phyloP scores from a whole-genome alignment of 192 early-diverging fungal genomes.

The Linderina pennispora region DNA sequence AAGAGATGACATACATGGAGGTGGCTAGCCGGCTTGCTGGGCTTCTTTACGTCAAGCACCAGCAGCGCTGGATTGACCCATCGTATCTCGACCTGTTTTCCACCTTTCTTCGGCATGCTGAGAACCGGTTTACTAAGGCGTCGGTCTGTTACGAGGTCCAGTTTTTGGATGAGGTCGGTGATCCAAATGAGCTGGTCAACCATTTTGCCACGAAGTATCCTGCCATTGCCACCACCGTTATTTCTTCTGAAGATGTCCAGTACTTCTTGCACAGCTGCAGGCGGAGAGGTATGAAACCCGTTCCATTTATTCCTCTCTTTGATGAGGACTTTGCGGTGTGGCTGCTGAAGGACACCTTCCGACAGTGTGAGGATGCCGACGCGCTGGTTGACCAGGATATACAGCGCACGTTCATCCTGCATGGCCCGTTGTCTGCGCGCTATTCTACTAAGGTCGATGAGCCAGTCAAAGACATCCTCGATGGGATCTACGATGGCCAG shows the following conservation, averaged over 20 bases:
- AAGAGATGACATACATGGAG: slow-evolving; percentile 91
- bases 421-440: not conserved
- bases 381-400: not conserved
- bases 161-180: no score
- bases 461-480: not conserved
- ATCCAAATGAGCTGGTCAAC: slow-evolving; percentile 16
- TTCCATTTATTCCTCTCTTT: slow-evolving; percentile 72
- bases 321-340: not conserved
- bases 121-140: no score
- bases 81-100: slow-evolving; percentile 63
- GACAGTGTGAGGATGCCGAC: not conserved
- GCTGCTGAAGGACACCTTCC: not conserved
- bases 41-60: slow-evolving; percentile 67
- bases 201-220: slow-evolving; percentile 6
- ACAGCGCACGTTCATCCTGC: not conserved
- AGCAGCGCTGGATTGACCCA: slow-evolving; percentile 76
- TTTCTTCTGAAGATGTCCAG: slow-evolving; percentile 24
- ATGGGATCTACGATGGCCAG: not conserved
- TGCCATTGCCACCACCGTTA: no score
- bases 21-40: slow-evolving; percentile 75
- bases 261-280: slow-evolving; percentile 34
- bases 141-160: no score
- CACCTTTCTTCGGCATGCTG: slow-evolving; percentile 79
- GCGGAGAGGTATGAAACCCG: slow-evolving; percentile 74
- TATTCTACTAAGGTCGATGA: not conserved